Conservation (phyloP, 768 basidiomycete species). For the Naganishia antarctica region DNA sequence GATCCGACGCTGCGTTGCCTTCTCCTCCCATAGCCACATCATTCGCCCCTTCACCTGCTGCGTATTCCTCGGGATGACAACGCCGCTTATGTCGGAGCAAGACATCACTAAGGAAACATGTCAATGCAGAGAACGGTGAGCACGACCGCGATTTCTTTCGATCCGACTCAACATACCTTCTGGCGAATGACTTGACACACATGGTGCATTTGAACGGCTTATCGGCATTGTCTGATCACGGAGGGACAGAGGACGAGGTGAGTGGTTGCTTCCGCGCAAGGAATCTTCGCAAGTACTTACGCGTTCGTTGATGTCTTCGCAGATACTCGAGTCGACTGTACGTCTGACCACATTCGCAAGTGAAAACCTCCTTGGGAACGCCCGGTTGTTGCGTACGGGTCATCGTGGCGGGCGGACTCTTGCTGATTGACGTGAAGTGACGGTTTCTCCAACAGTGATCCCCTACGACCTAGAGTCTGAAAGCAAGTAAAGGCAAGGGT, state of each 20-base stretch:
- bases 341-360: slow-evolving; percentile 32
- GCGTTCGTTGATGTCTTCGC: slow-evolving; percentile 50
- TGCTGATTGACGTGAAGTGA: too few species aligned
- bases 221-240: slow-evolving; percentile 46
- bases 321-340: slow-evolving; percentile 51
- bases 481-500: too few species aligned
- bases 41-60: slow-evolving; percentile 25
- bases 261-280: neutral
- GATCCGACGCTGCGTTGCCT: slow-evolving; percentile 36
- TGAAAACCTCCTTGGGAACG: slow-evolving; percentile 15
- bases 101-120: slow-evolving; percentile 45
- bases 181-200: slow-evolving; percentile 49
- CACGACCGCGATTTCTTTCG: neutral
- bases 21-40: slow-evolving; percentile 38
- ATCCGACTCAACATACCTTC: slow-evolving; percentile 41
- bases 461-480: too few species aligned
- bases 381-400: slow-evolving; percentile 18
- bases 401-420: neutral
- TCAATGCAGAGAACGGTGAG: slow-evolving; percentile 26
- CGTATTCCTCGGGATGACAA: slow-evolving; percentile 42
- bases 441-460: too few species aligned
- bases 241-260: neutral
- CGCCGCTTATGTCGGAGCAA: slow-evolving; percentile 48
- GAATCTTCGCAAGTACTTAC: too few species aligned
- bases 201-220: slow-evolving; percentile 49